Percentiles rank a stretch among this genome's conserved stretches.
Evolutionary conservation across 495 filamentous ascomycete species (phyloP).

Genomic region (Thozetella sp.): DNA sequence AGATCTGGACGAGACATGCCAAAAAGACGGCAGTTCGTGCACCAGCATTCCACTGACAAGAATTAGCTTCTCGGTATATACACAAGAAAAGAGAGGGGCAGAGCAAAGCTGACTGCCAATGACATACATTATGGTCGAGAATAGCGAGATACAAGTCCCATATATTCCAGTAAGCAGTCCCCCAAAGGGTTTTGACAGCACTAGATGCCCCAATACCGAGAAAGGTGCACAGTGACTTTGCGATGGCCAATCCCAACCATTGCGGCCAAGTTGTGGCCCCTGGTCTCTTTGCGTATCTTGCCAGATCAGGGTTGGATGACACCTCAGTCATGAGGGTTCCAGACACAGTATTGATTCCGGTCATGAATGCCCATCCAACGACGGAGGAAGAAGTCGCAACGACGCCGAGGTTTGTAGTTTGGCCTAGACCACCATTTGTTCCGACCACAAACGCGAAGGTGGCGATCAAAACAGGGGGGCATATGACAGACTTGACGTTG

Average conservation of each 20-base stretch:
- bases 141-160: not conserved
- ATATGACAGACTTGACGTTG: conserved; percentile 37
- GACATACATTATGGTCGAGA: conserved; percentile 1
- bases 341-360: conserved; percentile 1
- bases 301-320: not conserved
- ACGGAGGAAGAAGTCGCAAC: not conserved
- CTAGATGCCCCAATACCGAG: too few relatives aligned
- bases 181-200: not conserved
- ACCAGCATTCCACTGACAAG: not conserved
- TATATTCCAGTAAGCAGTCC: not conserved
- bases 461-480: conserved; percentile 25
- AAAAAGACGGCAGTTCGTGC: conserved; percentile 2
- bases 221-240: too few relatives aligned
- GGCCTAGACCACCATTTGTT: conserved; percentile 30
- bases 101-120: not conserved
- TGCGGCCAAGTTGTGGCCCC: too few relatives aligned
- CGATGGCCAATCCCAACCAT: too few relatives aligned
- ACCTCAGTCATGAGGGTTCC: not conserved
- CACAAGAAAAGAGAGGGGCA: not conserved
- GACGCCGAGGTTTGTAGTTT: not conserved
- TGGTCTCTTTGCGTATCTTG: too few relatives aligned
- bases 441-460: conserved; percentile 30
- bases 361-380: conserved; percentile 1
- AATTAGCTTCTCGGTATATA: not conserved
- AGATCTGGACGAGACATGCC: not conserved